Evolutionary conservation across 257 asterid species (phyloP).

Genomic region (Ajuga chamaepitys): DNA sequence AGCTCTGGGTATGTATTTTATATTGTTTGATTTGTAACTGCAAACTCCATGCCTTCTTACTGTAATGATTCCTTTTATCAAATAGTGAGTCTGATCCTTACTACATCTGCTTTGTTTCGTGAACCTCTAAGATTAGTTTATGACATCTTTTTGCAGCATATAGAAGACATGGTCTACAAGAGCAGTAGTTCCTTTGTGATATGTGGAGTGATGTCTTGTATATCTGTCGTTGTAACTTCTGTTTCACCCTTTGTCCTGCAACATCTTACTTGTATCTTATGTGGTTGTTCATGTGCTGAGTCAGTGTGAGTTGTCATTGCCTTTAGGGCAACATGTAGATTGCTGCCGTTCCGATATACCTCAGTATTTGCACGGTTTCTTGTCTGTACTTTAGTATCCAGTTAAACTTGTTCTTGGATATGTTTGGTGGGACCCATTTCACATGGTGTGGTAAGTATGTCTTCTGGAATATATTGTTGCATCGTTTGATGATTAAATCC

Average conservation of each 20-base stretch:
- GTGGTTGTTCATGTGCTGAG: conserved; percentile 11
- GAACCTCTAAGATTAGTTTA: conserved; percentile 5
- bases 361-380: not conserved
- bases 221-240: conserved; percentile 7
- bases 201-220: conserved; percentile 21
- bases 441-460: no score
- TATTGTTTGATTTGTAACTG: not conserved
- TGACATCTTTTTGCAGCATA: conserved; percentile 20
- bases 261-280: conserved; percentile 18
- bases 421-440: no score
- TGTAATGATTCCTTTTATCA: not conserved
- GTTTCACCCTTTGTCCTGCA: conserved; percentile 7
- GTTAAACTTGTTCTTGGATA: no score
- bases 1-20: conserved; percentile 20
- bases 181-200: conserved; percentile 6
- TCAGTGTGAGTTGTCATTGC: not conserved
- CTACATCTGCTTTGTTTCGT: not conserved
- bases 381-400: not conserved
- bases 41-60: not conserved
- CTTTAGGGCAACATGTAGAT: conserved; percentile 2
- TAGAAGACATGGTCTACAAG: conserved; percentile 7
- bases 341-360: conserved; percentile 9
- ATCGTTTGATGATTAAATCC: no score
- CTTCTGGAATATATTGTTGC: no score
- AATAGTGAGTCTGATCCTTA: not conserved